phyloP scores from a whole-genome alignment of 2,329 filamentous ascomycete species.

The Epichloe hybrida region DNA sequence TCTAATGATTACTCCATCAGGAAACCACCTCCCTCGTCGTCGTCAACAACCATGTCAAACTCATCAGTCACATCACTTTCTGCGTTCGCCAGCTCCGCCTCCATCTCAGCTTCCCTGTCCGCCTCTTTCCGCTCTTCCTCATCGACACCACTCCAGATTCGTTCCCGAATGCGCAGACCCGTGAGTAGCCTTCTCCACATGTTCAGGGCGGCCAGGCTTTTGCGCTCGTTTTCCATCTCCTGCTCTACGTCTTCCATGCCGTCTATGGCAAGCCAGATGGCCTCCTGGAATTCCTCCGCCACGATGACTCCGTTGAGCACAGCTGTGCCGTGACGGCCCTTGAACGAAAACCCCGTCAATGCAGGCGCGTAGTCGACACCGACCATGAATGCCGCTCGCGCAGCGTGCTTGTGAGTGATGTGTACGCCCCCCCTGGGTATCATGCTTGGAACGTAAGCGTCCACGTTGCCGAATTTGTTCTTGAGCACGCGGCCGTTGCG shows the following conservation, averaged over 20 bases:
- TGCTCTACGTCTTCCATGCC: slow-evolving; percentile 54
- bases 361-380: slow-evolving; percentile 81
- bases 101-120: slow-evolving; percentile 23
- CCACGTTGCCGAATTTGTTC: slow-evolving; percentile 89
- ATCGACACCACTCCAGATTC: slow-evolving; percentile 49
- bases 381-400: slow-evolving; percentile 59
- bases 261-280: slow-evolving; percentile 53
- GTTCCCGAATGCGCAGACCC: slow-evolving; percentile 60
- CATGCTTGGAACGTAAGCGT: slow-evolving; percentile 88
- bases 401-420: slow-evolving; percentile 45
- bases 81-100: slow-evolving; percentile 21
- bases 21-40: slow-evolving; percentile 32
- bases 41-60: slow-evolving; percentile 28
- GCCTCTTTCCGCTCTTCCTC: slow-evolving; percentile 30
- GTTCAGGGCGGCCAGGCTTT: slow-evolving; percentile 57
- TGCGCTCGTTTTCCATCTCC: slow-evolving; percentile 53
- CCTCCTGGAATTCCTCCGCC: slow-evolving; percentile 56
- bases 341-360: slow-evolving; percentile 80
- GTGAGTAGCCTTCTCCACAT: slow-evolving; percentile 59
- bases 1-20: slow-evolving; percentile 20
- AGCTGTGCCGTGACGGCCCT: slow-evolving; percentile 73
- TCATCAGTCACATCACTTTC: slow-evolving; percentile 29
- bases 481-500: slow-evolving; percentile 65
- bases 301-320: slow-evolving; percentile 68
- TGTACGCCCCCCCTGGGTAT: slow-evolving; percentile 67